A percentile compares a stretch with the other conserved stretches of the same genome.
Conservation (phyloP, 1,139 yeast genomes). For the Pichiaceae sp. region DNA sequence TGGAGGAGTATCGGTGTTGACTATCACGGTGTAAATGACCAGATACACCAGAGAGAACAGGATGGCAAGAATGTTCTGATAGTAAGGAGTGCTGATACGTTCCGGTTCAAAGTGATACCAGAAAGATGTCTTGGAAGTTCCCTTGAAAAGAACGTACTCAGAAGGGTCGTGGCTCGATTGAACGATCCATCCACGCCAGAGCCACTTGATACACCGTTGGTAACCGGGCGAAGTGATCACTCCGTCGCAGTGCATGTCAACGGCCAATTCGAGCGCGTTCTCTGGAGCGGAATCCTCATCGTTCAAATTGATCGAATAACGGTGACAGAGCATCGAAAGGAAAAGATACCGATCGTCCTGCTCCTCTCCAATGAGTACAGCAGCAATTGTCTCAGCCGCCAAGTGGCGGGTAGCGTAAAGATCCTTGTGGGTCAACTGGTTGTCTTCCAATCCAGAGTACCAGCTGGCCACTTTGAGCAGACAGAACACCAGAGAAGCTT, state of each 20-base stretch:
- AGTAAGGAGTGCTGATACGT: slow-evolving; percentile 74
- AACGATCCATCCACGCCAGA: slow-evolving; percentile 90
- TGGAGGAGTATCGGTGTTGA: slow-evolving; percentile 37
- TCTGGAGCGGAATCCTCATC: slow-evolving; percentile 55
- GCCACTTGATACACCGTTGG: slow-evolving; percentile 81
- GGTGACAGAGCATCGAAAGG: slow-evolving; percentile 68
- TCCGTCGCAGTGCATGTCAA: slow-evolving; percentile 73
- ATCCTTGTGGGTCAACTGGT: slow-evolving; percentile 62
- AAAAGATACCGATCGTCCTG: slow-evolving; percentile 58
- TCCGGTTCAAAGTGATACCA: slow-evolving; percentile 73
- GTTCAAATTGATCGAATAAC: slow-evolving; percentile 59
- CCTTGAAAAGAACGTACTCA: slow-evolving; percentile 56
- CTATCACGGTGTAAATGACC: slow-evolving; percentile 51
- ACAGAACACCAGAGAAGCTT: slow-evolving; percentile 61
- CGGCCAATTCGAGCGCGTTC: slow-evolving; percentile 76
- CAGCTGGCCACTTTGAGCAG: slow-evolving; percentile 70
- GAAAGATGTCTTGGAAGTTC: slow-evolving; percentile 48
- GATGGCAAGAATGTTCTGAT: slow-evolving; percentile 70
- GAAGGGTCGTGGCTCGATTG: slow-evolving; percentile 68
- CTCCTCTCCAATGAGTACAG: slow-evolving; percentile 54
- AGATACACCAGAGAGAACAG: slow-evolving; percentile 60
- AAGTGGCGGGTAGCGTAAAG: slow-evolving; percentile 52
- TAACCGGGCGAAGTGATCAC: slow-evolving; percentile 75
- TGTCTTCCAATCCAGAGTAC: slow-evolving; percentile 56
- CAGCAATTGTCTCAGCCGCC: slow-evolving; percentile 69